Evolutionary conservation across 208 protist species (phyloP).

Genomic region (Trypanosomatidae sp.): DNA sequence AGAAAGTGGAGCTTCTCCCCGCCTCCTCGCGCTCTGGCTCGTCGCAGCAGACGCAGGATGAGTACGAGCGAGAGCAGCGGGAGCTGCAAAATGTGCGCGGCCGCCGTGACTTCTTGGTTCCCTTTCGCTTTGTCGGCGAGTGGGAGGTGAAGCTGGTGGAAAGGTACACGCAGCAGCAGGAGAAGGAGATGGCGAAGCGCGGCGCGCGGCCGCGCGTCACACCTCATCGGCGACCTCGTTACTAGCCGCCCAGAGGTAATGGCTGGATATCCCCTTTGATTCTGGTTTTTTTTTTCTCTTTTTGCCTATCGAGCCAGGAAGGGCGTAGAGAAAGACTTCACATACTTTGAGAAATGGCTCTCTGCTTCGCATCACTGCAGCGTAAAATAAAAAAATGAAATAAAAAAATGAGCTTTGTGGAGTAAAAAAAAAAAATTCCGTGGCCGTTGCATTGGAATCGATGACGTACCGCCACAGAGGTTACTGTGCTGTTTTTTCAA

Average conservation of each 20-base stretch:
- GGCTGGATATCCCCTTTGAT: no score
- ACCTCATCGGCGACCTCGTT: neutral
- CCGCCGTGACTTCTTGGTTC: constrained; percentile 48
- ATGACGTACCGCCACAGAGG: no score
- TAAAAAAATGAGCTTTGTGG: no score
- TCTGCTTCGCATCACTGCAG: no score
- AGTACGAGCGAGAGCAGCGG: constrained; percentile 10
- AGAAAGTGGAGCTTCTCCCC: constrained; percentile 75
- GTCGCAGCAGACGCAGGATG: neutral
- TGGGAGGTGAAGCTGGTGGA: constrained; percentile 58
- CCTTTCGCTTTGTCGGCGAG: constrained; percentile 83
- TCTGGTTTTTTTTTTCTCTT: no score
- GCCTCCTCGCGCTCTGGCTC: neutral
- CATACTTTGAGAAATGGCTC: no score
- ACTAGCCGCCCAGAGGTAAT: neutral
- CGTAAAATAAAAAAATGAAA: no score
- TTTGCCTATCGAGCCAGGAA: no score
- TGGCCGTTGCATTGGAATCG: no score
- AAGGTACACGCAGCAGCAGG: constrained; percentile 32
- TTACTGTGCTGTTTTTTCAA: no score
- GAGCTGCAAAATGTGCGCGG: constrained; percentile 27
- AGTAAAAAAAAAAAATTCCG: no score
- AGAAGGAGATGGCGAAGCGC: constrained; percentile 16
- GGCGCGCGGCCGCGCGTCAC: neutral
- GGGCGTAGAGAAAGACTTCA: no score